Percentiles rank a stretch among this genome's conserved stretches.
Conservation (phyloP, 768 basidiomycete species). For the Tylopilus sp. region DNA sequence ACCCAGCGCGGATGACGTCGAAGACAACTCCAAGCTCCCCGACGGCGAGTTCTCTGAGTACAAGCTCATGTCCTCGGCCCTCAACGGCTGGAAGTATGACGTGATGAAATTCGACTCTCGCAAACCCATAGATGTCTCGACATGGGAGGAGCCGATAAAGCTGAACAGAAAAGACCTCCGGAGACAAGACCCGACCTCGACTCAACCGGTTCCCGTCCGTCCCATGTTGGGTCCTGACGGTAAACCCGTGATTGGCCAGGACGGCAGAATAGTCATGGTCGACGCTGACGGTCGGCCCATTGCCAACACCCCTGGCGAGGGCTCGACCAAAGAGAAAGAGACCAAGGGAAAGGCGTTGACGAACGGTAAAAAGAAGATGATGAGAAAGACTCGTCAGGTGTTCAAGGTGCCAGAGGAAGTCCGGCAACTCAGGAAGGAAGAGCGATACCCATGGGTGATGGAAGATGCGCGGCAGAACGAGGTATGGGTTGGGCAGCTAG, state of each 20-base stretch:
- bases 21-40: constrained; percentile 54
- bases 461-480: constrained; percentile 73
- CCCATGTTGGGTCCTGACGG: constrained; percentile 83
- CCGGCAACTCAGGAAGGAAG: constrained; percentile 77
- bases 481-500: constrained; percentile 79
- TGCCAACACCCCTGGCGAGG: constrained; percentile 32
- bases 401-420: constrained; percentile 77
- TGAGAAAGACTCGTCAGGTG: constrained; percentile 82
- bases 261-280: constrained; percentile 78
- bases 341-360: constrained; percentile 42
- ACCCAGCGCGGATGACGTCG: constrained; percentile 42
- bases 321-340: constrained; percentile 30
- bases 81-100: constrained; percentile 89
- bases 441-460: constrained; percentile 89
- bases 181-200: constrained; percentile 39
- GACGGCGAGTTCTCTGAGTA: constrained; percentile 72
- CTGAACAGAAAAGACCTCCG: constrained; percentile 83
- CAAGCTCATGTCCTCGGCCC: constrained; percentile 71
- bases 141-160: constrained; percentile 75
- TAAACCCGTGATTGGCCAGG: constrained; percentile 74
- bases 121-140: constrained; percentile 63
- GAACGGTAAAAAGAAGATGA: constrained; percentile 67
- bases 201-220: constrained; percentile 50
- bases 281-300: constrained; percentile 76
- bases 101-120: constrained; percentile 88